These are phyloP conservation scores for Thuidium tamariscinum DNA, from an alignment of 225 moss, liverwort and hornwort species.

Conservation along the genomic window DNA sequence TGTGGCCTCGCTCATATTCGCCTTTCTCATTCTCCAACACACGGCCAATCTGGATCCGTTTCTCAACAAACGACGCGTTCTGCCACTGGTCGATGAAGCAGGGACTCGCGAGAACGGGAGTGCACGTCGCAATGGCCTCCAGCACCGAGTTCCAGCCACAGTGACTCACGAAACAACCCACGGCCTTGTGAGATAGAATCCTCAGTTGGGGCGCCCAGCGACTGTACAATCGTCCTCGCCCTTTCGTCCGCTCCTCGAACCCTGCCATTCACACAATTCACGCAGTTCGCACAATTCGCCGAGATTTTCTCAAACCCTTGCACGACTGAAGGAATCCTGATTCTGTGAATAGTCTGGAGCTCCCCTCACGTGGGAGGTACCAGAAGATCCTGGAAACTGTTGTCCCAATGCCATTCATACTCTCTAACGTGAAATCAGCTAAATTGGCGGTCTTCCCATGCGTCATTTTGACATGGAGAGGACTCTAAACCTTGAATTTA, in stretches of 20 bases:
- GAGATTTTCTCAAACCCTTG: neutral
- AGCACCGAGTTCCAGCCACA: slow-evolving; percentile 31
- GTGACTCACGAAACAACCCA: slow-evolving; percentile 21
- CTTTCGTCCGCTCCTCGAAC: slow-evolving; percentile 14
- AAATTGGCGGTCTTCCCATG: too few species aligned
- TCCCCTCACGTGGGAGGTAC: too few species aligned
- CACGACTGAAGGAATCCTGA: neutral
- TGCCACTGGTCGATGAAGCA: neutral
- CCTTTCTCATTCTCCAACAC: neutral
- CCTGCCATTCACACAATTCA: neutral
- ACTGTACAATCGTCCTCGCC: neutral
- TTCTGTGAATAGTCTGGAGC: too few species aligned
- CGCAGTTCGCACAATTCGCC: neutral
- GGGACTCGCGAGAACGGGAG: slow-evolving; percentile 1
- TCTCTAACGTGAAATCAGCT: neutral
- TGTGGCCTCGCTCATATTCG: neutral
- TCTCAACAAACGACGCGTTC: neutral
- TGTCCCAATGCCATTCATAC: neutral
- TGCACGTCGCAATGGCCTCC: slow-evolving; percentile 8
- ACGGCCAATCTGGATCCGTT: neutral
- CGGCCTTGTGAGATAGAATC: slow-evolving; percentile 7
- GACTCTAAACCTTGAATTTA: neutral
- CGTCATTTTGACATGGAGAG: neutral
- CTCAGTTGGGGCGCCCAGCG: slow-evolving; percentile 19
- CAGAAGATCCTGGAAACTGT: neutral